Percentiles rank a stretch among this genome's conserved stretches.
These are phyloP conservation scores for Macrolepiota fuliginosa DNA, from an alignment of 768 basidiomycete genomes.

Conservation along the genomic window DNA sequence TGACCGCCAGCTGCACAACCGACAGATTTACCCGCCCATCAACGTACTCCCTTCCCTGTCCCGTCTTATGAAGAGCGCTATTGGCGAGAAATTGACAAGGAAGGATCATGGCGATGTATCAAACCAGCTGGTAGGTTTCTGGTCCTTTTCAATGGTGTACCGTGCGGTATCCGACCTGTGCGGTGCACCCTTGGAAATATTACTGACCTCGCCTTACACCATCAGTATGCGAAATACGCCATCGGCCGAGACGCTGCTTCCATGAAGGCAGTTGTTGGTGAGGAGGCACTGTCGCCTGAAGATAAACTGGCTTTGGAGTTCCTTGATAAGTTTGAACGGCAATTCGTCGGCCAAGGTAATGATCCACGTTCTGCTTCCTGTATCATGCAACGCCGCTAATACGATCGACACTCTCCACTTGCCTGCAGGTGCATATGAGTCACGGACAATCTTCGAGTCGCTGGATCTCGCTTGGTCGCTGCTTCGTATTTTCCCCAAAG, in stretches of 20 bases:
- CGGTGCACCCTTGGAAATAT: neutral
- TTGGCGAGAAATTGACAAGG: constrained; percentile 94
- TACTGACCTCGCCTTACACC: constrained; percentile 10
- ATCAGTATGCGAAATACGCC: constrained; percentile 95
- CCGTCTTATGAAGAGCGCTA: constrained; percentile 99
- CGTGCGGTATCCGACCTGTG: neutral
- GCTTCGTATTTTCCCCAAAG: constrained; percentile 97
- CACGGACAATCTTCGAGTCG: constrained; percentile 94
- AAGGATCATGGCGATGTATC: constrained; percentile 99
- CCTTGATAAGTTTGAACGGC: constrained; percentile 94
- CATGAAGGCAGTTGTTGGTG: constrained; percentile 99
- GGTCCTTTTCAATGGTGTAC: constrained; percentile 5
- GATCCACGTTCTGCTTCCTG: constrained; percentile 13
- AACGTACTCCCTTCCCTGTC: constrained; percentile 98
- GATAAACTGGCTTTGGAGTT: constrained; percentile 98
- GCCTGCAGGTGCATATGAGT: constrained; percentile 81
- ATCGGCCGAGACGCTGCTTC: constrained; percentile 95
- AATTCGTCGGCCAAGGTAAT: constrained; percentile 95
- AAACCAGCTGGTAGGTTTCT: constrained; percentile 82
- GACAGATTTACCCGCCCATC: constrained; percentile 98
- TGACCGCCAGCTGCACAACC: constrained; percentile 95
- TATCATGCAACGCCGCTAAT: neutral
- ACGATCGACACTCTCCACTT: constrained; percentile 5
- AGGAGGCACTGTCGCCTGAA: constrained; percentile 92
- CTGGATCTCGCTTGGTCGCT: constrained; percentile 97